Evolutionary conservation across 257 asterid genomes (phyloP), one percentile per base, ranked within the genome.

Genomic region (Eucommia ulmoides): DNA sequence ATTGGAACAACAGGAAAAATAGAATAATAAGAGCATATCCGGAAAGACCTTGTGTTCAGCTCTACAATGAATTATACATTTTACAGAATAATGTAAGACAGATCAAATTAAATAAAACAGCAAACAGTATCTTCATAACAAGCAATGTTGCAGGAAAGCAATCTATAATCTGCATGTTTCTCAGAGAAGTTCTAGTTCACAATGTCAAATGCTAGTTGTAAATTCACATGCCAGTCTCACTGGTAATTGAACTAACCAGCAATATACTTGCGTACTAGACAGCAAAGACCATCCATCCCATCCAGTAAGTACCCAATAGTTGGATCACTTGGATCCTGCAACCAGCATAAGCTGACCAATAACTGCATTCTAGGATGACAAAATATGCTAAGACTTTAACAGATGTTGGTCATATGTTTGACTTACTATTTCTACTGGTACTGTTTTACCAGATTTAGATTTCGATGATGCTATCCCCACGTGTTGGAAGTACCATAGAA

Each of bases 271-370:
- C 98, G 96, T 58, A 86, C 98, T 15, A 91, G 74, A 71, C 93
- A 78, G 71, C 96, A 86, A 62, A 91, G 96, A 46, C 55, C 82
- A 69, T 91, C 98, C 92, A 91, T 83, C 50, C 98, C 96, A 60
- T 91, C 98, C 60, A 91, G 70, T 56, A 91, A 68, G 72, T 78
- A 91, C 41, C 98, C 98, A 61, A 91, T 81, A 53, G 98, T 91
- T 63, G 96, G 94, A 73, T 91, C 98, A 72, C 73, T 91, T 63
- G 98, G 85, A 70, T 86, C 96, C 98, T 91, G 78, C 68, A 69
- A 56, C 57, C 61, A 72, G 55, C 41, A 54, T 1, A 15, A 58
- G 2, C 41, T 19, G 24, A 41, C 26, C 47, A 56, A 49, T 33
- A 23, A 51, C 24, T 53, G 23, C 11, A 15, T 52, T 45, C 53